Base-by-base conservation (phyloP, 345 rosid species). In the Nasturtium officinale region DNA sequence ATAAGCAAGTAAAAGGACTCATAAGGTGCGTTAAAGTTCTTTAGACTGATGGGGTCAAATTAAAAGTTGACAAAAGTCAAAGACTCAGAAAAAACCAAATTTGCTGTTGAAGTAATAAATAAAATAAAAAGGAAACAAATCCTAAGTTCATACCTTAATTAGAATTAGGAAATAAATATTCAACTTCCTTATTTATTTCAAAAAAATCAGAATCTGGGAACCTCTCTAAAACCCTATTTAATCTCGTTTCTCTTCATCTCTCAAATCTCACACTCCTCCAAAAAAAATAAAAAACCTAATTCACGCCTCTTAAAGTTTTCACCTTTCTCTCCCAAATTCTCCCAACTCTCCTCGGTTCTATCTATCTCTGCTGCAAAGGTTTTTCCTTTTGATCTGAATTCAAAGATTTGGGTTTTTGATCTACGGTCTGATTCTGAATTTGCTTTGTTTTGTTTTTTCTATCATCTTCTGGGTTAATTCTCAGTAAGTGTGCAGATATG, bases 151-250 rank as follows among this genome's bases (percentile, higher is more conserved):
- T 38, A 3, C 12, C 4, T 23, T 23, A 23, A 23, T 23, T 15
- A 53, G 56, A 63, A 43, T 5, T 2, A 25, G 3, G 21, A 48
- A 69, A 55, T 40, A 65, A 42, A 64, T 30, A 52, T 73, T 43
- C 32, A 17, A 6, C 33, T 74, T 28, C 53, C 51, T 23, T 57
- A 9, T 63, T 10, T 54, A 38, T 20, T 9, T 23, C 21, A n/a
- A 30, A 33, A 54, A 52, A 60, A 16, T 54, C 65, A 56, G 17
- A 52, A 67, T 51, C 60, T 46, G 61, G 42, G 63, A 67, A 69
- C 65, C 75, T 54, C 79, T 54, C 79, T 76, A 69, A 76, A 76
- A 62, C 75, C 79, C 75, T 76, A 69, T 75, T 58, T 38, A 60
- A 48, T 11, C 16, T 45, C 26, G 18, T 50, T 23, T 26, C 25